These are phyloP conservation scores for Suillus cothurnatus DNA, from an alignment of 768 basidiomycete species.

Conservation along the genomic window DNA sequence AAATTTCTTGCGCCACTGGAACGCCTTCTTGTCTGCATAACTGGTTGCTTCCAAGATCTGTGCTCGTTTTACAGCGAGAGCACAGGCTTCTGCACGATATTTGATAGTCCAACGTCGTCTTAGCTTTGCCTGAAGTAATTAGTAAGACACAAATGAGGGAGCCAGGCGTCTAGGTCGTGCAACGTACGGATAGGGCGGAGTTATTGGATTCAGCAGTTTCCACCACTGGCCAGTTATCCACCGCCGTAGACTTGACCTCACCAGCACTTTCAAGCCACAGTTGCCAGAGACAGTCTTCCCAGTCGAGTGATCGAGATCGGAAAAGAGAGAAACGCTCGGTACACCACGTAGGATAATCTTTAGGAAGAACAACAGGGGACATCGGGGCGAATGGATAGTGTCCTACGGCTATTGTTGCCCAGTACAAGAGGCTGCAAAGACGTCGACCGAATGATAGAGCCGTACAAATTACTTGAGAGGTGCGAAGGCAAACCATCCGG, in stretches of 20 bases:
- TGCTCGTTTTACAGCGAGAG: constrained; percentile 44
- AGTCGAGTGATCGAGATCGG: constrained; percentile 50
- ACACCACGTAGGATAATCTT: constrained; percentile 59
- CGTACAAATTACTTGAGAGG: constrained; percentile 22
- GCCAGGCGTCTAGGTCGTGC: neutral
- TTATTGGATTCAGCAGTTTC: neutral
- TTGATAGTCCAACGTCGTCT: constrained; percentile 48
- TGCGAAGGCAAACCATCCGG: constrained; percentile 44
- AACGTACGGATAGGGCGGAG: constrained; percentile 1
- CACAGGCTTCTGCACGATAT: constrained; percentile 57
- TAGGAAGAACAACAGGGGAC: constrained; percentile 47
- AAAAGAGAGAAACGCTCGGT: constrained; percentile 54
- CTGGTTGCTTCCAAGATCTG: constrained; percentile 35
- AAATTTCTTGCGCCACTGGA: constrained; percentile 58
- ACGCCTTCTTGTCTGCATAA: constrained; percentile 41
- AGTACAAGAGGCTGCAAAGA: constrained; percentile 29
- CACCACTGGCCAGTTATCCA: neutral
- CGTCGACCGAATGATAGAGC: constrained; percentile 12
- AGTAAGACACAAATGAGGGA: constrained; percentile 4
- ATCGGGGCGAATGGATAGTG: constrained; percentile 43
- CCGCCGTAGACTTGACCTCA: constrained; percentile 19
- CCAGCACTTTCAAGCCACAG: constrained; percentile 59
- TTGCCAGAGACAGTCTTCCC: constrained; percentile 71
- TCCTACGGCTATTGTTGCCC: constrained; percentile 30
- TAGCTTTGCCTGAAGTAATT: constrained; percentile 36